Base-by-base conservation (phyloP, 2,329 filamentous ascomycete genomes). In the Phaeomoniella chlamydospora region DNA sequence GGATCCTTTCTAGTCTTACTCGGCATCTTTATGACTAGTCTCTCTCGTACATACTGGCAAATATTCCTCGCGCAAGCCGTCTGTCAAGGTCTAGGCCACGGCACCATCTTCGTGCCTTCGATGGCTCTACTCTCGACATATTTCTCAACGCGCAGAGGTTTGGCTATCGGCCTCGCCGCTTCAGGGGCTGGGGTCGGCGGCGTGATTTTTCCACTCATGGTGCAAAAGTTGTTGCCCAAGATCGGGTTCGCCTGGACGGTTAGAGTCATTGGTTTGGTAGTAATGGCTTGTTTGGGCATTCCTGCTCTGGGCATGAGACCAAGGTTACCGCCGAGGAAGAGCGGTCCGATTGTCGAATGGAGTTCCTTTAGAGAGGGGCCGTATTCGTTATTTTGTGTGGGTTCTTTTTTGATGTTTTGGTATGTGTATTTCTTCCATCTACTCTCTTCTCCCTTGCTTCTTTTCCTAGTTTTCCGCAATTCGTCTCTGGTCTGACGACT, bases 231-330 rank as follows among this genome's bases (percentile, higher is more conserved):
- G 9, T 54, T 78, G 2, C 70, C 74, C 0, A 60, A 58, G 13
- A 55, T 80, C 3, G 77, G 77, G 0, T 80, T 78, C 46, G 61
- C 62, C 0, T 80, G 75, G 74, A 76, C 77, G 0, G 64, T 77
- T n/a, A 61, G 76, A 0, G 64, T 68, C 0, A 62, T 78, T 41
- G 76, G 69, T 0, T 67, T 81, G 35, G 63, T 80, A 18, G 58
- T 62, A 0, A 45, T 61, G 3, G 50, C 61, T 1, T 52, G 56
- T 2, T 55, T 55, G 17, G 45, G 66, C 13, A 16, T 29, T 14
- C 35, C 37, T 12, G 13, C 41, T 16, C 38, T 65, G 6, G 58
- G 68, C 19, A 55, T 67, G n/a, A 61, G 58, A 39, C 62, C 68
- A 14, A 58, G 68, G 5, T 46, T 72, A 9, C 62, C 61, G 1